Conservation (phyloP, 345 rosid genomes). For the Reutealis trisperma region DNA sequence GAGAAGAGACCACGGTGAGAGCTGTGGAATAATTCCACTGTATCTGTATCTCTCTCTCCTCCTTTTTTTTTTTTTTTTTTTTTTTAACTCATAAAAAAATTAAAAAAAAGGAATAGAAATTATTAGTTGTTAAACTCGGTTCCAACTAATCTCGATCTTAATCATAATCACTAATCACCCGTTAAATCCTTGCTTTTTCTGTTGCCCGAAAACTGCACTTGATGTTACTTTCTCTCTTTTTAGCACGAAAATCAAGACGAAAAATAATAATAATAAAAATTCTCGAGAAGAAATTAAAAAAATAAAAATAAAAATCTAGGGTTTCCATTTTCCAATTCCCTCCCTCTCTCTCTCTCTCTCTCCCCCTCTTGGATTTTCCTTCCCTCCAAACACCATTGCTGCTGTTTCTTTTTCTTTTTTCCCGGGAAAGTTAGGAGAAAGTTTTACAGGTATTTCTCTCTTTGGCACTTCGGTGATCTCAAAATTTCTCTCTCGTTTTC, state of each 20-base stretch:
- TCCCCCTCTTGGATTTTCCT: conserved; percentile 23
- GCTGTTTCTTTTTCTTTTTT: background rate
- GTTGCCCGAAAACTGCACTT: background rate
- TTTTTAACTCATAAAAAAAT: background rate
- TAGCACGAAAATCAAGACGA: conserved; percentile 18
- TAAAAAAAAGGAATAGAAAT: background rate
- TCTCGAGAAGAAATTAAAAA: background rate
- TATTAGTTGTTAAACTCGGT: conserved; percentile 1
- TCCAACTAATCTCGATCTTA: background rate
- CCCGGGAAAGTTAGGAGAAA: background rate
- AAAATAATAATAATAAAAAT: background rate
- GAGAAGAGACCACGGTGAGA: too few species aligned
- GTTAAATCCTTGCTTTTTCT: background rate
- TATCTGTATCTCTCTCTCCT: too few species aligned
- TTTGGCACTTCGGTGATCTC: background rate
- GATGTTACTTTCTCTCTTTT: background rate
- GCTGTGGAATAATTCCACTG: too few species aligned
- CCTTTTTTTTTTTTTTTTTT: background rate
- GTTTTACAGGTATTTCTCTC: background rate
- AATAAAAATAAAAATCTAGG: conserved; percentile 14
- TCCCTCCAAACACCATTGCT: conserved; percentile 33
- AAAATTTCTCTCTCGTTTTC: conserved; percentile 11
- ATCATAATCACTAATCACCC: background rate
- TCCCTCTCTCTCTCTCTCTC: background rate
- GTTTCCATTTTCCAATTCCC: conserved; percentile 34